Evolutionary conservation across 1,284 basidiomycete genomes (phyloP).

Genomic region (Lentinus polychrous): DNA sequence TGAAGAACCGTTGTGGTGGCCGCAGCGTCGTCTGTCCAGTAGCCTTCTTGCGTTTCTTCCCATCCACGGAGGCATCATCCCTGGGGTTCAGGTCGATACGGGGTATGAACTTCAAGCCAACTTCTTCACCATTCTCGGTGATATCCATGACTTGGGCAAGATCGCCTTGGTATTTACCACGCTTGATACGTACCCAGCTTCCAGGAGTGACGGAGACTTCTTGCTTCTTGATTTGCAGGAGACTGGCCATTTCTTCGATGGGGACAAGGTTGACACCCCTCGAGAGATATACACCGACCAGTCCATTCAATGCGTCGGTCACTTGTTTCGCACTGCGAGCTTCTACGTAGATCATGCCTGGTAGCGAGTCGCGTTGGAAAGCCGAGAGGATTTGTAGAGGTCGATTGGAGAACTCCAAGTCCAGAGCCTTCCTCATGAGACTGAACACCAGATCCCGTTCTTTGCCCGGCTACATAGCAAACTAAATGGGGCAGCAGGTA

Average conservation of each 20-base stretch:
- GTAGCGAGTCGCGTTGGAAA: constrained; percentile 93
- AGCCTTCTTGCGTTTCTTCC: constrained; percentile 52
- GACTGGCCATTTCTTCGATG: constrained; percentile 97
- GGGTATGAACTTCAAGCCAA: constrained; percentile 91
- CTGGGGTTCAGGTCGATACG: constrained; percentile 94
- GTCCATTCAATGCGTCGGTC: constrained; percentile 77
- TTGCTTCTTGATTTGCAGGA: constrained; percentile 94
- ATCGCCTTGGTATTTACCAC: constrained; percentile 93
- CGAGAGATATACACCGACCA: constrained; percentile 87
- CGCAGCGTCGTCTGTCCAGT: constrained; percentile 50
- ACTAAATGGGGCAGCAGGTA: too few relatives aligned
- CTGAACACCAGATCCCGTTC: constrained; percentile 92
- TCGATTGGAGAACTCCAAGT: constrained; percentile 67
- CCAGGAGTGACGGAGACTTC: constrained; percentile 81
- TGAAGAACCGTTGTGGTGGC: constrained; percentile 91
- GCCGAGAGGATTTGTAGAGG: constrained; percentile 87
- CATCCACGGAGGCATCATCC: constrained; percentile 64
- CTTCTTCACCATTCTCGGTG: constrained; percentile 90
- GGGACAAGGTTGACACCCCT: constrained; percentile 85
- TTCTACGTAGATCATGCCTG: constrained; percentile 95
- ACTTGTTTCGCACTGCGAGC: constrained; percentile 87
- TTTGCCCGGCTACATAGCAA: constrained; percentile 62
- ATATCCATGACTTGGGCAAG: constrained; percentile 94
- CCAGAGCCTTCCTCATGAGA: constrained; percentile 88
- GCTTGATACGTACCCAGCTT: constrained; percentile 92